These are phyloP conservation scores for Bisporella sp. DNA, from an alignment of 2,329 filamentous ascomycete species.

Conservation along the genomic window DNA sequence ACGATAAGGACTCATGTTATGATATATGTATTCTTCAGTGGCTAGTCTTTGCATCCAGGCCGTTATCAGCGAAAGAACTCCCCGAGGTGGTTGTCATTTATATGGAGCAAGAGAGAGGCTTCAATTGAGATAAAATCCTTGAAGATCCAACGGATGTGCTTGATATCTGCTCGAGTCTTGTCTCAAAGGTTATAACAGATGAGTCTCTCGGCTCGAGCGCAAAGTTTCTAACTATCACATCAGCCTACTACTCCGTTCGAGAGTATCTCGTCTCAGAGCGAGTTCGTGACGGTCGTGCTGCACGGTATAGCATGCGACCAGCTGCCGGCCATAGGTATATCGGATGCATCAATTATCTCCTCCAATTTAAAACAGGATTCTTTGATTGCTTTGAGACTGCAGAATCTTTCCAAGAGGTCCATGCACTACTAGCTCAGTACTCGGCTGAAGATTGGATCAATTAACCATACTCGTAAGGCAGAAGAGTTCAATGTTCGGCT, in stretches of 20 bases:
- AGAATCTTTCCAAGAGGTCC: neutral
- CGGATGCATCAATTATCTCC: constrained; percentile 21
- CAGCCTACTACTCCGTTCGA: too few species aligned
- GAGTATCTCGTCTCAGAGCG: constrained; percentile 11
- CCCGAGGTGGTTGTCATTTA: constrained; percentile 25
- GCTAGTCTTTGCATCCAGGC: constrained; percentile 20
- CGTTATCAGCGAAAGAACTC: constrained; percentile 22
- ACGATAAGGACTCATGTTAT: constrained; percentile 7
- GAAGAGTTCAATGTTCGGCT: neutral
- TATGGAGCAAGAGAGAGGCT: constrained; percentile 10
- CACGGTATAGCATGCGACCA: constrained; percentile 7
- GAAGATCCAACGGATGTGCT: constrained; percentile 19
- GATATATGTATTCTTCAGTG: constrained; percentile 21
- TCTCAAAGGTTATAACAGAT: too few species aligned
- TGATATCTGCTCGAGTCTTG: constrained; percentile 17
- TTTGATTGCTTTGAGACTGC: too few species aligned
- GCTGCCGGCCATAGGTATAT: constrained; percentile 9
- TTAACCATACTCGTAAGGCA: neutral
- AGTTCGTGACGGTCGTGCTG: constrained; percentile 4
- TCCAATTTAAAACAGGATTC: constrained; percentile 6
- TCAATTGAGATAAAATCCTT: constrained; percentile 22
- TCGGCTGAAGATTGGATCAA: neutral
- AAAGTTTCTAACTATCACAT: too few species aligned
- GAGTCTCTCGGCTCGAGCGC: too few species aligned
- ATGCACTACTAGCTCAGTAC: neutral